Evolutionary conservation across 768 basidiomycete species (phyloP), one percentile per base, ranked within the genome.

Genomic region (Mycena albidolilacea): DNA sequence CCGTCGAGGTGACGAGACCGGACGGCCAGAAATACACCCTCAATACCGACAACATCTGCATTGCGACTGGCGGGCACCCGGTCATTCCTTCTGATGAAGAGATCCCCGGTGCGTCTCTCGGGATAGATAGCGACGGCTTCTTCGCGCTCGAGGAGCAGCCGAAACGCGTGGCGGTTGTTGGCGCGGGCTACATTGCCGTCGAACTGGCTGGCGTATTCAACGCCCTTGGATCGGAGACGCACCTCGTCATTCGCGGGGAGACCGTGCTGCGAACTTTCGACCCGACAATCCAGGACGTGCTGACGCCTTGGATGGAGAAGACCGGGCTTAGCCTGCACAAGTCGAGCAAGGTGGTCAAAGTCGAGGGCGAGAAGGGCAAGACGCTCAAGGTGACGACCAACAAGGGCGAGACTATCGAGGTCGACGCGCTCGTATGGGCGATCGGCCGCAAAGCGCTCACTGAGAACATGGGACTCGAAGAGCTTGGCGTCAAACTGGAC

Each of bases 151-250:
- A 91, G 75, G 89, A 93, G 64, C 96, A 97, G 81, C 98, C 98
- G 10, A 95, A 93, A 83, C 90, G 96, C 70, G 97, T 98, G 39
- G 97, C 93, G 4, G 93, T 99, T 67, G 92, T 98, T 54, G 98
- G 98, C 58, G 98, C 98, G 15, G 98, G 98, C 1, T 99, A 99
- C 82, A 99, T 99, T 77, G 97, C 97, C 19, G 95, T 98, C 73
- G 98, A 99, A 83, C 91, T 99, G 58, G 96, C 97, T 6, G 98
- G 98, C 21, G 90, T 99, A 67, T 90, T 99, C 84, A 91, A 98
- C 82, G 88, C 95, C 8, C 90, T 98, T 68, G 96, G 97, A 23
- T 89, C 92, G 44, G 96, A 99, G 83, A 97, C 96, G 9, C 97
- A 98, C 80, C 82, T 99, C 76, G 81, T 98, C 81, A 98, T 98